Evolutionary conservation across 345 rosid genomes (phyloP).

Genomic region (Salix arbutifolia): DNA sequence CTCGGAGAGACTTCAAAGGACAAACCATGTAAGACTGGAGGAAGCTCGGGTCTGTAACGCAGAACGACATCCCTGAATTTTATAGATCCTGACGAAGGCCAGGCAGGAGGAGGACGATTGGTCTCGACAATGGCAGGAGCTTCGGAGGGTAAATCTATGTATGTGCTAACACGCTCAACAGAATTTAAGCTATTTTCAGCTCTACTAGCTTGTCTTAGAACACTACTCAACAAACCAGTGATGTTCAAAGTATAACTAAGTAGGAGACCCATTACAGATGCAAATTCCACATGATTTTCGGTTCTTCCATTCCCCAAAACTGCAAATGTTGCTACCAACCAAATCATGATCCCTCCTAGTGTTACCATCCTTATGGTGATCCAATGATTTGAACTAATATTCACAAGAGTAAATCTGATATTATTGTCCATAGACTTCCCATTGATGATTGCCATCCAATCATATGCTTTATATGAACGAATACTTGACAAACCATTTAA

Average conservation of each 20-base stretch:
- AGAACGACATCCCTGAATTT: slow-evolving; percentile 75
- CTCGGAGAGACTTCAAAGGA: slow-evolving; percentile 74
- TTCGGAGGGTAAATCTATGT: slow-evolving; percentile 69
- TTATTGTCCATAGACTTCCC: slow-evolving; percentile 34
- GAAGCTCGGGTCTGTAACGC: slow-evolving; percentile 82
- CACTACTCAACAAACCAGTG: slow-evolving; percentile 2
- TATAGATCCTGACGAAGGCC: slow-evolving; percentile 88
- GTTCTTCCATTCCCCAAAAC: slow-evolving; percentile 27
- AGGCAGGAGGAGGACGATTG: slow-evolving; percentile 88
- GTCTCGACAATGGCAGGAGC: slow-evolving; percentile 61
- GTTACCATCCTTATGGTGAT: slow-evolving; percentile 81
- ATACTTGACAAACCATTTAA: slow-evolving; percentile 32
- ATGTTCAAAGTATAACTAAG: slow-evolving; percentile 8
- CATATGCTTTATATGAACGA: slow-evolving; percentile 87
- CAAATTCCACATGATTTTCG: slow-evolving; percentile 27
- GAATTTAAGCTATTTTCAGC: slow-evolving; percentile 15
- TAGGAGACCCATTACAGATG: slow-evolving; percentile 71
- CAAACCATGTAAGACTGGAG: slow-evolving; percentile 75
- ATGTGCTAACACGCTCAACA: slow-evolving; percentile 51
- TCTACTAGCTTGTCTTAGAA: slow-evolving; percentile 6
- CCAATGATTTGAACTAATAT: slow-evolving; percentile 42
- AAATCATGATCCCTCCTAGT: slow-evolving; percentile 97
- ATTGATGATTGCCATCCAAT: slow-evolving; percentile 75
- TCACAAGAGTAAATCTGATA: slow-evolving; percentile 31
- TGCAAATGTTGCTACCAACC: slow-evolving; percentile 49